These are phyloP conservation scores for Podaxis rugospora DNA, from an alignment of 768 basidiomycete species.

Conservation along the genomic window DNA sequence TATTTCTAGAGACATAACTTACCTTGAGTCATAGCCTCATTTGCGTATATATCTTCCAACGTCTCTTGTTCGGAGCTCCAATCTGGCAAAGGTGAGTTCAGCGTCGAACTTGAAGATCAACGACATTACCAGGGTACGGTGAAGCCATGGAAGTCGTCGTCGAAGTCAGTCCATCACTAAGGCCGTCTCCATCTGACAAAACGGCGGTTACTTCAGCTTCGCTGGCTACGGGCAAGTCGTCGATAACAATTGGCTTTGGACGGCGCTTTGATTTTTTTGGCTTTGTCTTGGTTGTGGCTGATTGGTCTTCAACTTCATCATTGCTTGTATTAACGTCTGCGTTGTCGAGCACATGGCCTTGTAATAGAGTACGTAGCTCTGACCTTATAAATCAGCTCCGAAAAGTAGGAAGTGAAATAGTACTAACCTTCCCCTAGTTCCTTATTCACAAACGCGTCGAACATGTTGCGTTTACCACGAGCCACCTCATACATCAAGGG, in stretches of 20 bases:
- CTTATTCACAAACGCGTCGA: neutral
- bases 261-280: neutral
- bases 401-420: neutral
- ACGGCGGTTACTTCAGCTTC: neutral
- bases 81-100: too few relatives aligned
- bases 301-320: neutral
- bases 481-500: slow-evolving; percentile 1
- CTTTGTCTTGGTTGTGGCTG: neutral
- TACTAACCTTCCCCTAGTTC: neutral
- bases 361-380: neutral
- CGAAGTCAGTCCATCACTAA: neutral
- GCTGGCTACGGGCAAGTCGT: neutral
- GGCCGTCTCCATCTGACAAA: neutral
- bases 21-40: too few relatives aligned
- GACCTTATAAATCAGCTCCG: too few relatives aligned
- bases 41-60: too few relatives aligned
- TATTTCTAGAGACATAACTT: too few relatives aligned
- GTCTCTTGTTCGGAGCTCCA: too few relatives aligned
- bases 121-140: too few relatives aligned
- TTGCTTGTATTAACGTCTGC: neutral
- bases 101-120: too few relatives aligned
- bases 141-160: too few relatives aligned
- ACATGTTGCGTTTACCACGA: neutral
- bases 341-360: neutral
- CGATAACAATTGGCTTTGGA: neutral